phyloP scores from a whole-genome alignment of 768 basidiomycete genomes.

The Lyophyllum semitale region DNA sequence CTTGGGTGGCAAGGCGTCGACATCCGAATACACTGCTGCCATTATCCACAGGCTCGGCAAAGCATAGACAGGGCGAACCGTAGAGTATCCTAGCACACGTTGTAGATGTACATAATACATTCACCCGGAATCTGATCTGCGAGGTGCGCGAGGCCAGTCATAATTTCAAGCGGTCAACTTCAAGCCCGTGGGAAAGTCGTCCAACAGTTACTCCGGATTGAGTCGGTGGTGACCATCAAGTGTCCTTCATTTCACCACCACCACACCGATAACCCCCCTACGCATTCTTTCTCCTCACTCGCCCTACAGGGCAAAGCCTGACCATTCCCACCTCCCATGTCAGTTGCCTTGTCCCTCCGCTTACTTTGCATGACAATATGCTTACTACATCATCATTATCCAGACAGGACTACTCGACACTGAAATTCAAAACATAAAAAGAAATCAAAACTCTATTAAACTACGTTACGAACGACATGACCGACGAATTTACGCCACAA shows the following conservation, averaged over 20 bases:
- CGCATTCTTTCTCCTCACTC: slow-evolving; percentile 70
- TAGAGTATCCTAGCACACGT: slow-evolving; percentile 12
- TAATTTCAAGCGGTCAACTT: not conserved
- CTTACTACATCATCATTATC: slow-evolving; percentile 15
- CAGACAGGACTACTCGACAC: slow-evolving; percentile 29
- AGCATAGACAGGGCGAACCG: slow-evolving; percentile 15
- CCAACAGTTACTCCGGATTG: slow-evolving; percentile 26
- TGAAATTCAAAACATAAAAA: slow-evolving; percentile 42
- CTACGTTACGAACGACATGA: slow-evolving; percentile 84
- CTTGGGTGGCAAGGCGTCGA: slow-evolving; percentile 90
- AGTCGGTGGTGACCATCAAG: slow-evolving; percentile 38
- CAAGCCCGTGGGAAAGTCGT: slow-evolving; percentile 40
- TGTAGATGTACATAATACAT: slow-evolving; percentile 10
- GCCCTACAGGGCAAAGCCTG: slow-evolving; percentile 87
- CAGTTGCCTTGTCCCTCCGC: not conserved
- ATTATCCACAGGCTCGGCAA: slow-evolving; percentile 73
- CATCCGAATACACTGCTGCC: slow-evolving; percentile 84
- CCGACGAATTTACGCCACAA: slow-evolving; percentile 73
- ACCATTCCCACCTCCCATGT: slow-evolving; percentile 19
- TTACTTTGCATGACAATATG: not conserved
- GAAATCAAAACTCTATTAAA: slow-evolving; percentile 48
- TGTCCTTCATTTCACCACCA: slow-evolving; percentile 51
- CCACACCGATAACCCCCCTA: slow-evolving; percentile 43
- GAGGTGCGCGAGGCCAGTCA: not conserved
- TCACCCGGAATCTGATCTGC: slow-evolving; percentile 5